Evolutionary conservation across 1,284 basidiomycete genomes (phyloP).

Genomic region (Testicularia cyperi): DNA sequence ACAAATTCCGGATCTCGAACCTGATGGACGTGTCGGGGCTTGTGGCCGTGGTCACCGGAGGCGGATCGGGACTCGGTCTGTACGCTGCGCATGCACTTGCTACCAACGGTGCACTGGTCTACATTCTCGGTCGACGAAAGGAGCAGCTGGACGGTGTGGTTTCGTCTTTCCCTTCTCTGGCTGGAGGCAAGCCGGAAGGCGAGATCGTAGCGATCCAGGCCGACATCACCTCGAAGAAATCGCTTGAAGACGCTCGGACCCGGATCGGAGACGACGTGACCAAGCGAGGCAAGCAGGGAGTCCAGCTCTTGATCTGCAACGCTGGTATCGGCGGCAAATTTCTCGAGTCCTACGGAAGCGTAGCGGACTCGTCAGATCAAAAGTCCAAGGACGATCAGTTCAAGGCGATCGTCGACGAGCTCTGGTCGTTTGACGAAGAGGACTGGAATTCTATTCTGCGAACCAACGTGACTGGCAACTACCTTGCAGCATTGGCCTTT

Average conservation of each 20-base stretch:
- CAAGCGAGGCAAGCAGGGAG: constrained; percentile 1
- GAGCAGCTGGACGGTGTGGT: constrained; percentile 15
- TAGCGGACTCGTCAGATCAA: not conserved
- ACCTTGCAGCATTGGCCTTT: constrained; percentile 27
- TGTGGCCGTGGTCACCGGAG: constrained; percentile 32
- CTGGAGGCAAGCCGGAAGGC: constrained; percentile 2
- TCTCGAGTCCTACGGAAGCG: constrained; percentile 16
- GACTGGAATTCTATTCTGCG: constrained; percentile 18
- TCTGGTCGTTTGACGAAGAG: constrained; percentile 22
- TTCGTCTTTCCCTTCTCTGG: constrained; percentile 1
- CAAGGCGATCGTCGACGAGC: constrained; percentile 17
- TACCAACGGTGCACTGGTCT: constrained; percentile 35
- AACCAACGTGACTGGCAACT: constrained; percentile 34
- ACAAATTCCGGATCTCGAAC: constrained; percentile 4
- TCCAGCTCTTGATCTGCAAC: constrained; percentile 34
- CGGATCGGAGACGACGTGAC: constrained; percentile 11
- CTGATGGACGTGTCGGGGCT: constrained; percentile 26
- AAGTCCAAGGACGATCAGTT: constrained; percentile 12
- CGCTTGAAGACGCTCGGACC: constrained; percentile 6
- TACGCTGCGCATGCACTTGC: constrained; percentile 39
- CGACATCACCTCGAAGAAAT: constrained; percentile 30
- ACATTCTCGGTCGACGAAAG: constrained; percentile 34
- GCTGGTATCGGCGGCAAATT: constrained; percentile 26
- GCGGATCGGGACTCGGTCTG: constrained; percentile 28
- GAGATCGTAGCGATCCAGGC: constrained; percentile 14